Evolutionary conservation across 2,329 filamentous ascomycete genomes (phyloP), one percentile per base, ranked within the genome.

Genomic region (Lecanicillium sp.): DNA sequence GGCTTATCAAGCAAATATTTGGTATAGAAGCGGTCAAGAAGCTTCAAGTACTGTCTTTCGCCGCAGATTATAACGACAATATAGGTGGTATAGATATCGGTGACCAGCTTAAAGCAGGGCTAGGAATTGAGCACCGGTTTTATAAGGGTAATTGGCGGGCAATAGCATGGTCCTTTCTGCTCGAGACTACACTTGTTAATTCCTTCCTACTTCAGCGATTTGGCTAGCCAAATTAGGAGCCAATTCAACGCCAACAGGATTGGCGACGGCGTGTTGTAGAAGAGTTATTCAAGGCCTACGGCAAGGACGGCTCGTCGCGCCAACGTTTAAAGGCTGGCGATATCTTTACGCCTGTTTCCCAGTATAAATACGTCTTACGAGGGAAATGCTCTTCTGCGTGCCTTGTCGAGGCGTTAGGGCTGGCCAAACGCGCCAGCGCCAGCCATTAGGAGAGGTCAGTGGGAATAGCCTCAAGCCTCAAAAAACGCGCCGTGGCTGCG

Each of bases 331-430:
- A 32, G 8, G 11, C 31, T n/a, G 42, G 42, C 4, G 38, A 43
- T 20, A 18, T 22, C 30, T 38, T 41, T 33, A 43, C 37, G 29
- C 37, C 37, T 16, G 9, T 29, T 18, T 3, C 16, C 37, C 35
- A 40, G 28, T 34, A 45, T 42, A 43, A 41, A 11, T 27, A 31
- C 22, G 18, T 47, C 35, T 15, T 8, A n/a, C 38, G 38, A 30
- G 40, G 35, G 0, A 42, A 43, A 38, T 31, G 13, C n/a, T 8
- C 29, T 8, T n/a, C 7, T 31, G n/a, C 29, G 13, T 31, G 6
- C 13, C 29, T 14, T 31, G 29, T 31, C 29, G 16, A 15, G 29
- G 29, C 29, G n/a, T 31, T 14, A 31, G 29, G 29, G 29, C 29
- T n/a, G 29, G 29, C 29, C 13, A 31, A 14, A 14, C n/a, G 9